A percentile compares a stretch with the other conserved stretches of the same genome.
phyloP scores from a whole-genome alignment of 345 rosid species.

The Lepidium sativum region DNA sequence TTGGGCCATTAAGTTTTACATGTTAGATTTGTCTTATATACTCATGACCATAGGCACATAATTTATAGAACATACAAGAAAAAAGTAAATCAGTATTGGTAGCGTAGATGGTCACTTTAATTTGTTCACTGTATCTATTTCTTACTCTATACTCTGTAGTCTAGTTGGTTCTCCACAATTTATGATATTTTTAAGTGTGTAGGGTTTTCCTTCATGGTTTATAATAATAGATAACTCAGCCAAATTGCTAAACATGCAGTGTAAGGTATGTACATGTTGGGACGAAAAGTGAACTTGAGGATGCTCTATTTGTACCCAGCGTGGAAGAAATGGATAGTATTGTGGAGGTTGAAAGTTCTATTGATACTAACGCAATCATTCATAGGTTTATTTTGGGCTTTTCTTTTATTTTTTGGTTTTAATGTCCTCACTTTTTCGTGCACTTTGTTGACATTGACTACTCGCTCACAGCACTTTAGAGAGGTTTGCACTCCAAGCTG shows the following conservation, averaged over 20 bases:
- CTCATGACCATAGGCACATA: background rate
- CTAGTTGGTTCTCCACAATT: background rate
- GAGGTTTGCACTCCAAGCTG: constrained; percentile 54
- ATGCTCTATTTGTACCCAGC: constrained; percentile 45
- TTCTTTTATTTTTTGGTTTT: background rate
- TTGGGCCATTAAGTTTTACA: background rate
- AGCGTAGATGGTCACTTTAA: background rate
- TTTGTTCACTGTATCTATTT: background rate
- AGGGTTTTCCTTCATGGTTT: background rate
- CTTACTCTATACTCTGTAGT: background rate
- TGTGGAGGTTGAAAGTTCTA: constrained; percentile 85
- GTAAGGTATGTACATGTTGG: constrained; percentile 59
- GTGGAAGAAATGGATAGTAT: constrained; percentile 45
- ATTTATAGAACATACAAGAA: background rate
- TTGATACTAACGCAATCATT: constrained; percentile 51
- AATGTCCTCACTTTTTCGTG: background rate
- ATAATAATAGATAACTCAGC: background rate
- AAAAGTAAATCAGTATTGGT: background rate
- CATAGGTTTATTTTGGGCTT: constrained; percentile 53
- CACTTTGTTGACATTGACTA: constrained; percentile 29
- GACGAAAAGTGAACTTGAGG: constrained; percentile 66
- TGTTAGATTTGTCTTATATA: background rate
- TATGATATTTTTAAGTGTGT: background rate
- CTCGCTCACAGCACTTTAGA: constrained; percentile 45
- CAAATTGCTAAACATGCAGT: constrained; percentile 37